A percentile compares a stretch with the other conserved stretches of the same genome.
These are phyloP conservation scores for Leishmania tropica DNA, from an alignment of 208 protist species.

Conservation along the genomic window DNA sequence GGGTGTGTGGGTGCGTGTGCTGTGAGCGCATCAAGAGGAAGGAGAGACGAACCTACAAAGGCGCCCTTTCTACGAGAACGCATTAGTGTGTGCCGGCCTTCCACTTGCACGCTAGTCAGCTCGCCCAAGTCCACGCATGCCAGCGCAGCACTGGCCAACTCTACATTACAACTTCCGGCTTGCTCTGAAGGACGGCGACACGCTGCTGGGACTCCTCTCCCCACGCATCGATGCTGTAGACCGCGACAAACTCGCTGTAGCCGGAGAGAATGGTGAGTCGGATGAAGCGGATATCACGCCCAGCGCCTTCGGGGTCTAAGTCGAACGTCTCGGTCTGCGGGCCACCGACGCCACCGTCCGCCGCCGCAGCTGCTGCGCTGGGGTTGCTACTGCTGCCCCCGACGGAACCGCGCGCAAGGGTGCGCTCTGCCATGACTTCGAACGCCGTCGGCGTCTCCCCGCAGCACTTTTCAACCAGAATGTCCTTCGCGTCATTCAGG, in stretches of 20 bases:
- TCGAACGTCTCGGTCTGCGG: constrained; percentile 68
- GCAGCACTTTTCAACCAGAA: constrained; percentile 54
- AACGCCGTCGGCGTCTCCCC: constrained; percentile 31
- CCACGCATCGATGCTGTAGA: constrained; percentile 62
- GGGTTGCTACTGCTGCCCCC: constrained; percentile 4
- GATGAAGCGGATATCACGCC: constrained; percentile 57
- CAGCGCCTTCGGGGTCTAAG: constrained; percentile 56
- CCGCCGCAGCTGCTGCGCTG: background rate
- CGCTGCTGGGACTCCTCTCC: constrained; percentile 88
- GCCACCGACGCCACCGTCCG: constrained; percentile 3
- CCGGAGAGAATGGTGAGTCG: constrained; percentile 70
- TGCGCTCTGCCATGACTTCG: constrained; percentile 56
- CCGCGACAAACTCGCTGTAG: constrained; percentile 82
- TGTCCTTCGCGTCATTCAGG: constrained; percentile 83
- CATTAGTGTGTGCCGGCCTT: background rate
- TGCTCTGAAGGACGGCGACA: constrained; percentile 79
- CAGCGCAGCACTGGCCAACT: background rate
- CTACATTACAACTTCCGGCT: constrained; percentile 80
- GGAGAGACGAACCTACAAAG: background rate
- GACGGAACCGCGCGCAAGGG: constrained; percentile 38
- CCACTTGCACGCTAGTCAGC: background rate
- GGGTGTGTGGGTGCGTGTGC: background rate
- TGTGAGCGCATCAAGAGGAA: background rate
- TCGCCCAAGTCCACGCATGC: background rate
- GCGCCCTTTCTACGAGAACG: background rate